phyloP scores from a whole-genome alignment of 2,329 filamentous ascomycete species.

The Beauveria pseudobassiana region DNA sequence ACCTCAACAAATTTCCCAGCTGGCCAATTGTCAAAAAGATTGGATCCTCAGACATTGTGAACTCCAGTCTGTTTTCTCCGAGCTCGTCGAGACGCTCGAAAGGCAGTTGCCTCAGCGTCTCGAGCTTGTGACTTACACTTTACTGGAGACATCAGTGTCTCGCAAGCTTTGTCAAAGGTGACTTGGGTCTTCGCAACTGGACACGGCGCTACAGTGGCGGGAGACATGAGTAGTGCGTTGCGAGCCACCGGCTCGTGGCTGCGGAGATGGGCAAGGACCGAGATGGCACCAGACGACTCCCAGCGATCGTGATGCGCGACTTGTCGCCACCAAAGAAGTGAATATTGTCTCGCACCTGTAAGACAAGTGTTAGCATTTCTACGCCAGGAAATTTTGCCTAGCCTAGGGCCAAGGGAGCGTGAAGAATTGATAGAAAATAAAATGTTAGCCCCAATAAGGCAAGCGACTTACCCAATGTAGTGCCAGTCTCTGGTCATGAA shows the following conservation, averaged over 20 bases:
- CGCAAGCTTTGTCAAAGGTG: background rate
- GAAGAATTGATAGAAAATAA: background rate
- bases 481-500: background rate
- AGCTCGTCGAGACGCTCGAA: background rate
- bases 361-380: background rate
- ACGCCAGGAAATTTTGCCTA: too few relatives aligned
- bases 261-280: constrained; percentile 48
- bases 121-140: background rate
- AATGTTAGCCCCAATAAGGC: background rate
- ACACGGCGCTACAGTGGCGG: background rate
- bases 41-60: background rate
- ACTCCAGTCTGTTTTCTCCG: background rate
- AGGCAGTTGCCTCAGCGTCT: background rate
- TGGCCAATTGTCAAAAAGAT: background rate
- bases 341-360: constrained; percentile 44
- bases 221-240: background rate
- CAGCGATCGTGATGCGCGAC: constrained; percentile 56
- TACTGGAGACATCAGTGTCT: background rate
- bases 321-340: constrained; percentile 59
- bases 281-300: constrained; percentile 54
- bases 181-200: background rate
- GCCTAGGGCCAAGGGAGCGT: too few relatives aligned
- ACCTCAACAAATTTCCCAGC: background rate
- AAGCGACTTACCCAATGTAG: background rate
- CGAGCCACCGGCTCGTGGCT: background rate